Evolutionary conservation across 768 basidiomycete genomes (phyloP).

Genomic region (Boletus pseudopeckii): DNA sequence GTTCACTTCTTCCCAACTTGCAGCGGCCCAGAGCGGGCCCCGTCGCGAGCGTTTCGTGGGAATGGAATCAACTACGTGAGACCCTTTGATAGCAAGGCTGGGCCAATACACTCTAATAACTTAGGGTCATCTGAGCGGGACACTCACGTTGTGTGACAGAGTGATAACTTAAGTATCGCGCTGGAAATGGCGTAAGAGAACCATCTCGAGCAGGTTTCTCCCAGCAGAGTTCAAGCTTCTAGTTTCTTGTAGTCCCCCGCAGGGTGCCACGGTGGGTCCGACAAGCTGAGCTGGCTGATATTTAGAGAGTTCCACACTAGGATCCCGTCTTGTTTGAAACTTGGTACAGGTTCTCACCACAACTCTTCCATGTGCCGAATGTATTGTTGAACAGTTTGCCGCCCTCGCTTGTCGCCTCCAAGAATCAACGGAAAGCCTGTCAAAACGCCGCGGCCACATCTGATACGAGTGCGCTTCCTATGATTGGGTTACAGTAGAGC

Average conservation of each 20-base stretch:
- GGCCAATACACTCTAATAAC: background rate
- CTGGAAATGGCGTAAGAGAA: background rate
- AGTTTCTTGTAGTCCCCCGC: background rate
- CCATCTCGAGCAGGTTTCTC: background rate
- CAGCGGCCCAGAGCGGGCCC: no score
- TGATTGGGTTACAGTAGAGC: no score
- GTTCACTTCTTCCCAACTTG: no score
- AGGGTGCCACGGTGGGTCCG: background rate
- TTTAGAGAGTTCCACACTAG: background rate
- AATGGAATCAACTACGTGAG: background rate
- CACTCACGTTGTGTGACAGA: background rate
- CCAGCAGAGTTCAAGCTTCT: background rate
- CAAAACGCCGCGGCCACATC: no score
- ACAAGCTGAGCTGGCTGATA: background rate
- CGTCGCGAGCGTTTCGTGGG: no score
- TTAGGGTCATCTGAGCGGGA: background rate
- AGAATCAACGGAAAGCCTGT: background rate
- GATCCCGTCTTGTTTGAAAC: background rate
- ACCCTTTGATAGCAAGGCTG: background rate
- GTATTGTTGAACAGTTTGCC: background rate
- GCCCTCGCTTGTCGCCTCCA: background rate
- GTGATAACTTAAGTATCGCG: background rate
- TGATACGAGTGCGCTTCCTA: background rate
- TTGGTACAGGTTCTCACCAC: background rate
- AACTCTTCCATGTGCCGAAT: background rate